Evolutionary conservation across 2,329 filamentous ascomycete species (phyloP).

Genomic region (Aspergillus sp.): DNA sequence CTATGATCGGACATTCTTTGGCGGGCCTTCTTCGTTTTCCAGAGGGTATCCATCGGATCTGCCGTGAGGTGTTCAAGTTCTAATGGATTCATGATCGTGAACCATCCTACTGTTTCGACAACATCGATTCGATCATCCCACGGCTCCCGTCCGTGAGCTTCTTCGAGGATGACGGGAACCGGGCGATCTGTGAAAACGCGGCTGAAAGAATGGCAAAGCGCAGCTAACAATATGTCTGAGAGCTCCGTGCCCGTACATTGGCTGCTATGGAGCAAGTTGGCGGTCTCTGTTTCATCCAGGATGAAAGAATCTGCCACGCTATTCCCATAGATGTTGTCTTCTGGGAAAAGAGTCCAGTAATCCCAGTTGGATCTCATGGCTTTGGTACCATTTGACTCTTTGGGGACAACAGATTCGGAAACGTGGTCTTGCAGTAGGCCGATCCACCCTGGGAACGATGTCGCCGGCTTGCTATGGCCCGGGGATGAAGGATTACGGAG

Average conservation of each 20-base stretch:
- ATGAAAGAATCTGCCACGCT: too few relatives aligned
- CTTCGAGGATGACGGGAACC: conserved; percentile 2
- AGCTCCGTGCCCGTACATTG: conserved; percentile 14
- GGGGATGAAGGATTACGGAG: not conserved
- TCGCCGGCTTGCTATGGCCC: too few relatives aligned
- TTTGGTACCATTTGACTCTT: too few relatives aligned
- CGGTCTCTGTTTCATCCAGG: too few relatives aligned
- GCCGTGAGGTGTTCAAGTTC: not conserved
- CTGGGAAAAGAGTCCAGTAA: too few relatives aligned
- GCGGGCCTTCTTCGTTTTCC: conserved; percentile 8
- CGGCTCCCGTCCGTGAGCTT: conserved; percentile 14
- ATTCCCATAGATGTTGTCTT: too few relatives aligned
- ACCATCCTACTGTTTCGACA: conserved; percentile 15
- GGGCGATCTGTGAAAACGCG: conserved; percentile 3
- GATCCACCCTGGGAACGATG: not conserved
- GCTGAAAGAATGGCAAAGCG: conserved; percentile 7
- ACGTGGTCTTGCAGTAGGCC: too few relatives aligned
- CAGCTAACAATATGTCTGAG: conserved; percentile 20
- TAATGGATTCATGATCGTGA: conserved; percentile 13
- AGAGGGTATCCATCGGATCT: not conserved
- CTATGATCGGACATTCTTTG: conserved; percentile 2
- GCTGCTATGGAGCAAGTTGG: too few relatives aligned
- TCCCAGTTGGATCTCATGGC: too few relatives aligned
- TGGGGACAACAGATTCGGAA: too few relatives aligned
- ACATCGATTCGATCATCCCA: conserved; percentile 8